phyloP scores from a whole-genome alignment of 176 grass and related monocot species.

The Oryza glaberrima region DNA sequence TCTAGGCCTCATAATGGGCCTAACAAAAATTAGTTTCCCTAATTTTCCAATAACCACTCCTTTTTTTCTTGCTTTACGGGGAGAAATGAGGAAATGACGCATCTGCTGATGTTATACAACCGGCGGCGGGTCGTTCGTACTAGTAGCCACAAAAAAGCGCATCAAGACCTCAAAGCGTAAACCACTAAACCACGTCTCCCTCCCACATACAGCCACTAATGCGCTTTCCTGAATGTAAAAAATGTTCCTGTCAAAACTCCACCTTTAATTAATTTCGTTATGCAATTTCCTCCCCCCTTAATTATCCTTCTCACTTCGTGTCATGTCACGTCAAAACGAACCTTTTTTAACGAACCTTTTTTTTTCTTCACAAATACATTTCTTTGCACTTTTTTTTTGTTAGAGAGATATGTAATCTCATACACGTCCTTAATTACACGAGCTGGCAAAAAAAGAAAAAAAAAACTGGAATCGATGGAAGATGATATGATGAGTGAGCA shows the following conservation, averaged over 20 bases:
- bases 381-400: not conserved
- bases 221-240: not conserved
- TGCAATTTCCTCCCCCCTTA: not conserved
- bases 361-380: constrained; percentile 1
- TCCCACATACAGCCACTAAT: not conserved
- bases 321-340: constrained; percentile 40
- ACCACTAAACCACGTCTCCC: not conserved
- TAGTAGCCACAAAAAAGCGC: not conserved
- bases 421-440: not conserved
- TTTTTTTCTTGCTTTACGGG: not conserved
- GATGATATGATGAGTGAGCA: constrained; percentile 13
- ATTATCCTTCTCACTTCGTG: not conserved
- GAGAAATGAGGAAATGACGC: constrained; percentile 42
- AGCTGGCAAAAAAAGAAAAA: not conserved
- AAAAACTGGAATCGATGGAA: no score
- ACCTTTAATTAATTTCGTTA: constrained; percentile 13
- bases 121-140: constrained; percentile 3
- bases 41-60: not conserved
- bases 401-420: constrained; percentile 9
- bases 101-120: constrained; percentile 46
- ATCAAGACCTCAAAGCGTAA: not conserved
- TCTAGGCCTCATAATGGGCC: not conserved
- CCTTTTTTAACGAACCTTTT: not conserved
- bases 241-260: constrained; percentile 26
- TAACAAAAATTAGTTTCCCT: not conserved